A percentile compares a stretch with the other conserved stretches of the same genome.
Conservation (phyloP, 2,329 filamentous ascomycete genomes). For the Fusarium globosum region DNA sequence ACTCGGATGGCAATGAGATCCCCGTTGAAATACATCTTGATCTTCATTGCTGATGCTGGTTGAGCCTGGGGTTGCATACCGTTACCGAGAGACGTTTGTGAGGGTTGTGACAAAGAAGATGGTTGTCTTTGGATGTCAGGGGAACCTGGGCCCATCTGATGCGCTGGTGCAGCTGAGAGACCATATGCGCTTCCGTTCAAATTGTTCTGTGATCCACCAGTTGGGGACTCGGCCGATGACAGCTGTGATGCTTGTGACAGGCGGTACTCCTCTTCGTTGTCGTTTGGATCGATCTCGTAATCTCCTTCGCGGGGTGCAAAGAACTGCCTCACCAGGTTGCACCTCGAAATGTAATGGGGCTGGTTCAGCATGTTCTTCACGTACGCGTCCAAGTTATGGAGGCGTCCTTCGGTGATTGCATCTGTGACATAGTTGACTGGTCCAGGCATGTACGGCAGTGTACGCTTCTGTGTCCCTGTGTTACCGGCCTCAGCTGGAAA, state of each 20-base stretch:
- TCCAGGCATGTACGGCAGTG: slow-evolving; percentile 96
- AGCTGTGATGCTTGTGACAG: slow-evolving; percentile 76
- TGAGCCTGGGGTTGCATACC: slow-evolving; percentile 53
- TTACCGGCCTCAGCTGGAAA: slow-evolving; percentile 95
- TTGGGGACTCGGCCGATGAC: slow-evolving; percentile 72
- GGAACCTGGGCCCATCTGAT: slow-evolving; percentile 51
- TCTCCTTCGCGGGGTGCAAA: slow-evolving; percentile 92
- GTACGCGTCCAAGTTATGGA: slow-evolving; percentile 94
- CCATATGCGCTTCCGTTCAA: slow-evolving; percentile 68
- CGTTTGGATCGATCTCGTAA: slow-evolving; percentile 86
- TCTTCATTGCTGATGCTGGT: slow-evolving; percentile 75
- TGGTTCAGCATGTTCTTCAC: slow-evolving; percentile 90
- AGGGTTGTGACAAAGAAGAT: slow-evolving; percentile 50
- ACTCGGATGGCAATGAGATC: slow-evolving; percentile 94
- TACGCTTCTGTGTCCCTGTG: slow-evolving; percentile 79
- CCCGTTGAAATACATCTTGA: slow-evolving; percentile 94
- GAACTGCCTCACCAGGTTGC: slow-evolving; percentile 86
- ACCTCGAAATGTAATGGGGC: slow-evolving; percentile 84
- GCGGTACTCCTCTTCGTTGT: slow-evolving; percentile 80
- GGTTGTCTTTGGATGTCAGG: slow-evolving; percentile 40
- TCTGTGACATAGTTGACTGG: slow-evolving; percentile 99
- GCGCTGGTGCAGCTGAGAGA: slow-evolving; percentile 61
- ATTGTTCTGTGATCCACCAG: slow-evolving; percentile 70
- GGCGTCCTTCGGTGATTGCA: slow-evolving; percentile 90
- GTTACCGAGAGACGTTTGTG: slow-evolving; percentile 62